Evolutionary conservation across 371 early-diverging fungal species (phyloP).

Genomic region (Mortierella sp.): DNA sequence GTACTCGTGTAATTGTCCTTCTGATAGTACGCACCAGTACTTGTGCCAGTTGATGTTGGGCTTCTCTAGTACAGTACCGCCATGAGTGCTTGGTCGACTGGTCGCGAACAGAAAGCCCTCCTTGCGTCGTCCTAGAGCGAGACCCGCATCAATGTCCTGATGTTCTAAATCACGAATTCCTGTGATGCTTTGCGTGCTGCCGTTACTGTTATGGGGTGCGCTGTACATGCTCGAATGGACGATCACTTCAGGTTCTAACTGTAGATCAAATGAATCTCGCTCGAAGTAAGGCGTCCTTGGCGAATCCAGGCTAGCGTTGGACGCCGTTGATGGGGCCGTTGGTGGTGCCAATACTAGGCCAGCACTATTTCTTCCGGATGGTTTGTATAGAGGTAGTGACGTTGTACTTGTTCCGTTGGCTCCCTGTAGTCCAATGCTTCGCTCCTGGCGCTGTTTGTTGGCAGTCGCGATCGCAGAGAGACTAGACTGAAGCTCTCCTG

Average conservation of each 20-base stretch:
- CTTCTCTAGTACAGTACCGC: conserved; percentile 36
- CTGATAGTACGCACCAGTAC: conserved; percentile 83
- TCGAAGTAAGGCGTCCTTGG: conserved; percentile 9
- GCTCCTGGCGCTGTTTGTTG: conserved; percentile 13
- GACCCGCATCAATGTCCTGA: conserved; percentile 61
- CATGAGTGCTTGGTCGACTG: conserved; percentile 62
- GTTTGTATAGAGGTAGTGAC: background rate
- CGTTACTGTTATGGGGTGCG: background rate
- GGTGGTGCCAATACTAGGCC: conserved; percentile 8
- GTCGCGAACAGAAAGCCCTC: conserved; percentile 78
- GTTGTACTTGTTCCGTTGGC: background rate
- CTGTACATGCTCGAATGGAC: conserved; percentile 10
- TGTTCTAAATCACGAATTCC: conserved; percentile 77
- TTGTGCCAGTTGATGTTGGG: conserved; percentile 57
- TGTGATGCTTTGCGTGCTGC: conserved; percentile 58
- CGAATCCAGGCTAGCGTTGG: conserved; percentile 17
- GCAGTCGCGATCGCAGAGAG: conserved; percentile 42
- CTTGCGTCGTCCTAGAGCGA: conserved; percentile 63
- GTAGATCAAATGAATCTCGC: conserved; percentile 13
- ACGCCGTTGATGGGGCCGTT: conserved; percentile 6
- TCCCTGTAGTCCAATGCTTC: background rate
- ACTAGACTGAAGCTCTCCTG: conserved; percentile 38
- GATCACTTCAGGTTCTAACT: conserved; percentile 3
- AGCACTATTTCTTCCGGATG: background rate
- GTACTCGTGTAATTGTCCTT: conserved; percentile 81